Conservation (phyloP, 1,284 basidiomycete species). For the Trametes pubescens region DNA sequence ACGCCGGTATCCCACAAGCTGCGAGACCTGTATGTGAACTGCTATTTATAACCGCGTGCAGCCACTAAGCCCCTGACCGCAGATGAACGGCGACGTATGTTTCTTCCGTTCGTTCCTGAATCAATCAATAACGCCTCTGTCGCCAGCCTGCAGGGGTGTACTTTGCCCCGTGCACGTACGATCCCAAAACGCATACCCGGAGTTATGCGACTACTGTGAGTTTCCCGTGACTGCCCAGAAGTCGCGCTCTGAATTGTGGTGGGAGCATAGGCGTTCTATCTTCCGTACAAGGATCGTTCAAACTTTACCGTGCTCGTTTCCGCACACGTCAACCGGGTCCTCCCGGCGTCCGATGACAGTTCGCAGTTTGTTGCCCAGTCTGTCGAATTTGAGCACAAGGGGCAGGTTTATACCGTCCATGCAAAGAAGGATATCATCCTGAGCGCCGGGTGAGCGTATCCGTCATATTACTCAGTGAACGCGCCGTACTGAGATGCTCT, state of each 20-base stretch:
- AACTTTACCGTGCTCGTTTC: constrained; percentile 38
- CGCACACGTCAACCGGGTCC: constrained; percentile 30
- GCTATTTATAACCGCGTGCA: background rate
- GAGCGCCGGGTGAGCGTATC: constrained; percentile 45
- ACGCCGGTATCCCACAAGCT: constrained; percentile 36
- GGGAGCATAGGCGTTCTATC: constrained; percentile 39
- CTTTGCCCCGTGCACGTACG: constrained; percentile 36
- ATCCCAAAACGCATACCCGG: constrained; percentile 40
- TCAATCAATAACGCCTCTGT: background rate
- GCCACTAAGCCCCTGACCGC: background rate
- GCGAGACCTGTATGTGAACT: constrained; percentile 31
- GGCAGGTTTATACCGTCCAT: constrained; percentile 60
- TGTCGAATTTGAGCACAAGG: constrained; percentile 77
- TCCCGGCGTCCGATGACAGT: constrained; percentile 77
- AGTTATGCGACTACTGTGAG: constrained; percentile 40
- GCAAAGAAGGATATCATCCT: constrained; percentile 50
- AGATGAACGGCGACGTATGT: constrained; percentile 41
- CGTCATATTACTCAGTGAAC: background rate
- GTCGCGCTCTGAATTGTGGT: too few relatives aligned
- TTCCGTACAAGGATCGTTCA: constrained; percentile 36
- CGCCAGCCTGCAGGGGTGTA: constrained; percentile 38
- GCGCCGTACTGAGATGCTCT: background rate
- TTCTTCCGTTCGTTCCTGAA: background rate
- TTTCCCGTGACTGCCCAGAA: background rate
- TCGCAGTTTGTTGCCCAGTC: constrained; percentile 95